phyloP scores from a whole-genome alignment of 2,329 filamentous ascomycete species.

The Biscogniauxia marginata region DNA sequence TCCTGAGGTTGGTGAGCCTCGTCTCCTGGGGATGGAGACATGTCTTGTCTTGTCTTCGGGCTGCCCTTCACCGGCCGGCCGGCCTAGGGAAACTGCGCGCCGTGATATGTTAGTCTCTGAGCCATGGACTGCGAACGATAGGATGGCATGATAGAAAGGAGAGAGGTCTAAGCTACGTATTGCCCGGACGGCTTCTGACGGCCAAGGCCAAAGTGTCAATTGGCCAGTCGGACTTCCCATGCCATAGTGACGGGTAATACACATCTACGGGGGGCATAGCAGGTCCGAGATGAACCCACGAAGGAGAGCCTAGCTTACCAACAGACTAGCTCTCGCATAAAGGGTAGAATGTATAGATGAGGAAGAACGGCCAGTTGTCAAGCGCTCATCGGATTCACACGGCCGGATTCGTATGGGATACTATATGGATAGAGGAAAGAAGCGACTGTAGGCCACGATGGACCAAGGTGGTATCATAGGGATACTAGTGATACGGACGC shows the following conservation, averaged over 20 bases:
- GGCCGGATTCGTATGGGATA: background rate
- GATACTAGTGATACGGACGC: background rate
- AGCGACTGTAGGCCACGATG: too few species aligned
- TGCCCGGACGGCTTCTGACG: too few species aligned
- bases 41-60: constrained; percentile 56
- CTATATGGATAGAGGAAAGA: background rate
- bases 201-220: background rate
- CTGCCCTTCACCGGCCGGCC: constrained; percentile 39
- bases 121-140: constrained; percentile 6
- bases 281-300: background rate
- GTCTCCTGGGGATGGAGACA: constrained; percentile 61
- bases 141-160: background rate
- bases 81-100: constrained; percentile 44
- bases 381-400: background rate
- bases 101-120: constrained; percentile 41
- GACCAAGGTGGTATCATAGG: background rate
- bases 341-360: background rate
- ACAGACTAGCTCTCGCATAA: background rate
- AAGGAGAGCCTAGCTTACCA: background rate
- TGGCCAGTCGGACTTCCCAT: background rate
- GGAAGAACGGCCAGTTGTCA: background rate
- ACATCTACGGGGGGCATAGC: background rate
- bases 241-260: background rate
- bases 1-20: constrained; percentile 52
- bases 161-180: too few species aligned